Conservation (phyloP, 306 rosid species). For the Vicia sativa region DNA sequence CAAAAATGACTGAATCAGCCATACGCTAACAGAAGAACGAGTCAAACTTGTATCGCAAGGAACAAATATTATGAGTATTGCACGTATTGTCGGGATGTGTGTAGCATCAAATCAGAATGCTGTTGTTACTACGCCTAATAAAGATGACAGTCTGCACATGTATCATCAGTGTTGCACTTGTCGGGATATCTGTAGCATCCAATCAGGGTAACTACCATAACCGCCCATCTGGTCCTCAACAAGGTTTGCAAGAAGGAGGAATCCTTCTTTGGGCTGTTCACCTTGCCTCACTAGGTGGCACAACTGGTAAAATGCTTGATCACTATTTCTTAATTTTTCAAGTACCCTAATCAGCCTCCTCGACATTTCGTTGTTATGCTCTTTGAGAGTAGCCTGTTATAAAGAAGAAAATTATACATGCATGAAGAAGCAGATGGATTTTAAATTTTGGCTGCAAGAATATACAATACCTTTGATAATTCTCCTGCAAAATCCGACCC, state of each 20-base stretch:
- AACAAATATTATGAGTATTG: slow-evolving; percentile 39
- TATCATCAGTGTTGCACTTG: slow-evolving; percentile 72
- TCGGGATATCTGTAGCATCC: slow-evolving; percentile 85
- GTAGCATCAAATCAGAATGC: no score
- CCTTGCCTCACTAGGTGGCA: slow-evolving; percentile 96
- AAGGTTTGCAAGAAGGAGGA: slow-evolving; percentile 79
- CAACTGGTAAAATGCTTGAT: slow-evolving; percentile 65
- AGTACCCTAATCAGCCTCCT: slow-evolving; percentile 70
- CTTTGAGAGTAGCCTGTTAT: slow-evolving; percentile 62
- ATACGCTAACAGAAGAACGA: slow-evolving; percentile 32
- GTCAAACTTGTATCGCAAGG: slow-evolving; percentile 37
- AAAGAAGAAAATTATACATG: slow-evolving; percentile 31
- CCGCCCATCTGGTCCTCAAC: slow-evolving; percentile 94
- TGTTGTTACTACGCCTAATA: no score
- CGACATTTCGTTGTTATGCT: slow-evolving; percentile 78
- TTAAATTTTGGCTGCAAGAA: slow-evolving; percentile 22
- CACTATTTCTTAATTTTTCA: slow-evolving; percentile 65
- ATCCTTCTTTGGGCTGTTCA: slow-evolving; percentile 94
- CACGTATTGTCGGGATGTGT: no score
- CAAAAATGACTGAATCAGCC: slow-evolving; percentile 39
- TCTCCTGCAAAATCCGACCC: slow-evolving; percentile 90
- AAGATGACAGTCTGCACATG: no score
- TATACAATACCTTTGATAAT: slow-evolving; percentile 74
- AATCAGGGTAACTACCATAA: slow-evolving; percentile 75
- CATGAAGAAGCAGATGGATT: slow-evolving; percentile 4